Base-by-base conservation (phyloP, 1,284 basidiomycete species). In the Vanrija pseudolonga region DNA sequence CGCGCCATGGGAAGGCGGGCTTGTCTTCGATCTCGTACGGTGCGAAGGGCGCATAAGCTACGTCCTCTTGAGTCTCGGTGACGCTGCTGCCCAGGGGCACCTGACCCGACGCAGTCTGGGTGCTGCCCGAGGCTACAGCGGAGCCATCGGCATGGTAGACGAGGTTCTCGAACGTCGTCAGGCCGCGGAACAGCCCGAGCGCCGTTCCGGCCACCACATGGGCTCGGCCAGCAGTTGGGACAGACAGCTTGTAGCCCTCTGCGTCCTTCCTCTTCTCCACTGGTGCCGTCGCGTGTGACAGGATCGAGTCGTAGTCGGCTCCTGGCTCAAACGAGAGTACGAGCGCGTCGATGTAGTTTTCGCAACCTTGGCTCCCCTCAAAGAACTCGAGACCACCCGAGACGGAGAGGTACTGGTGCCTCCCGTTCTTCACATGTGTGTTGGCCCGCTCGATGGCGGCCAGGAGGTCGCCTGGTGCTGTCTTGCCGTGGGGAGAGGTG, bases 141-240 rank as follows among this genome's bases (percentile, higher is more conserved):
- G 8, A n/a, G 2, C 18, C 18, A 4, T 48, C 38, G n/a, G 20
- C 38, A 23, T 59, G 53, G 57, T 78, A 80, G 45, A 79, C 74
- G 28, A 95, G 73, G 76, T 92, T 89, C 32, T 79, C 77, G 70
- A 94, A 90, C 2, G 90, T 91, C 23, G 87, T 86, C 59, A 94
- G 73, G 1, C 89, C 93, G 47, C 91, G 80, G 53, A 85, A 83
- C 14, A 92, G 75, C 0, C 91, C 90, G 19, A 95, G 75, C 0
- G 88, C 43, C 2, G 50, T 51, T 17, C 24, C 12, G 4, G 50
- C 50, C 1, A 37, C 39, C 11, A 20, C 20, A 8, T n/a, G 4
- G 3, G 43, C 50, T 8, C 4, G n/a, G 24, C 50, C 50, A 17
- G 19, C 6, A 9, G 22, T 18, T 24, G 43, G 43, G 7, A 51